Percentiles rank a stretch among this genome's conserved stretches.
Conservation (phyloP, 768 basidiomycete genomes). For the Chiua virens region DNA sequence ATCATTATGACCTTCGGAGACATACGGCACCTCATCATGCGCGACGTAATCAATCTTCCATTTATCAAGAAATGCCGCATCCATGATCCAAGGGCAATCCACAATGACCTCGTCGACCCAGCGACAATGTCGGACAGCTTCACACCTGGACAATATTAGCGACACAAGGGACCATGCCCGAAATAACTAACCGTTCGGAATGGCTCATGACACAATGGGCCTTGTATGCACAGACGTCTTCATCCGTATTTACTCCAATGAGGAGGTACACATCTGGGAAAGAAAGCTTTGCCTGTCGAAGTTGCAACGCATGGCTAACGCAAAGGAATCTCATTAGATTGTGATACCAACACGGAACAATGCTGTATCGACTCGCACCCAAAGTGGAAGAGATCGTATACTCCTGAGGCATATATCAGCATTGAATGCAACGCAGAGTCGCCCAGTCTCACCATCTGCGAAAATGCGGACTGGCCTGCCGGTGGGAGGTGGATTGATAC, state of each 20-base stretch:
- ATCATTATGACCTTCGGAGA: conserved; percentile 75
- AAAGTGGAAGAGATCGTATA: conserved; percentile 97
- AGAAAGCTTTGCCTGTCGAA: conserved; percentile 93
- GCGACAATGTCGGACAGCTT: conserved; percentile 91
- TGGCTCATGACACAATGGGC: conserved; percentile 85
- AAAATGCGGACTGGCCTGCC: conserved; percentile 86
- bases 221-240: conserved; percentile 78
- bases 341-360: not conserved
- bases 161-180: not conserved
- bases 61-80: conserved; percentile 77
- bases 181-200: conserved; percentile 63
- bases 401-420: conserved; percentile 49
- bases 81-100: conserved; percentile 89
- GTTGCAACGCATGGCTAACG: conserved; percentile 85
- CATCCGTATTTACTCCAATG: conserved; percentile 91
- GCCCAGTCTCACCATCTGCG: conserved; percentile 72
- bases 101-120: conserved; percentile 96
- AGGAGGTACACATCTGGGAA: conserved; percentile 90
- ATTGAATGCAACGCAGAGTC: not conserved
- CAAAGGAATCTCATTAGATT: conserved; percentile 3
- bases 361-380: conserved; percentile 52
- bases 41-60: conserved; percentile 95
- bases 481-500: conserved; percentile 80
- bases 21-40: conserved; percentile 92
- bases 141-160: conserved; percentile 52